Conservation (phyloP, 2,329 filamentous ascomycete species). For the Beauveria pseudobassiana region DNA sequence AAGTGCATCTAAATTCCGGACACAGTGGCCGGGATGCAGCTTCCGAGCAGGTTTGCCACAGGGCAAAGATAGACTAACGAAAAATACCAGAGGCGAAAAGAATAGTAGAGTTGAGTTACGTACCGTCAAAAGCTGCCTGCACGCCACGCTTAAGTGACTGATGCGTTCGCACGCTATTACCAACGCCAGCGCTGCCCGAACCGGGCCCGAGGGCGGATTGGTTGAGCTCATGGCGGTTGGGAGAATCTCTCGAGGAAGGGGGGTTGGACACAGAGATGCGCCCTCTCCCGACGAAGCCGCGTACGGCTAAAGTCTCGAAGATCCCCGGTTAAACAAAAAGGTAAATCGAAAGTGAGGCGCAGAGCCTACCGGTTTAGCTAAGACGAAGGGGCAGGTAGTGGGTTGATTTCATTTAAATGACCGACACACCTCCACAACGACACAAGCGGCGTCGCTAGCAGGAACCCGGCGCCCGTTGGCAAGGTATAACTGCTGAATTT, state of each 20-base stretch:
- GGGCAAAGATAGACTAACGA: conserved; percentile 12
- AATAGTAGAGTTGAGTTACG: conserved; percentile 17
- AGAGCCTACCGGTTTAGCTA: not conserved
- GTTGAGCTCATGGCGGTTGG: conserved; percentile 40
- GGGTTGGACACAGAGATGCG: not conserved
- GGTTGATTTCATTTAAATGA: not conserved
- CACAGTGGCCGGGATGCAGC: conserved; percentile 1
- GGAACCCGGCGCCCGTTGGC: too few species aligned
- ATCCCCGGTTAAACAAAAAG: not conserved
- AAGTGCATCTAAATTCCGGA: not conserved
- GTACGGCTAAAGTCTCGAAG: not conserved
- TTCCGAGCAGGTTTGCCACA: not conserved
- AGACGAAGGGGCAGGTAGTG: not conserved
- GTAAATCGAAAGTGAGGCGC: not conserved
- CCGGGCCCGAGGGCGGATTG: conserved; percentile 38
- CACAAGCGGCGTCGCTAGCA: too few species aligned
- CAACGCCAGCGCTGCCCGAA: conserved; percentile 24
- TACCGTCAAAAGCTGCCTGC: conserved; percentile 56
- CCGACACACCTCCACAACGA: not conserved
- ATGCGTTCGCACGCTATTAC: conserved; percentile 29
- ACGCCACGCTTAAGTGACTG: conserved; percentile 51
- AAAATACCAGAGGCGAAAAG: not conserved
- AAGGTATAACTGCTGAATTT: not conserved
- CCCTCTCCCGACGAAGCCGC: not conserved
- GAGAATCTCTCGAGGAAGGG: not conserved